Evolutionary conservation across 495 filamentous ascomycete genomes (phyloP).

Genomic region (Hypoxylon fuscum): DNA sequence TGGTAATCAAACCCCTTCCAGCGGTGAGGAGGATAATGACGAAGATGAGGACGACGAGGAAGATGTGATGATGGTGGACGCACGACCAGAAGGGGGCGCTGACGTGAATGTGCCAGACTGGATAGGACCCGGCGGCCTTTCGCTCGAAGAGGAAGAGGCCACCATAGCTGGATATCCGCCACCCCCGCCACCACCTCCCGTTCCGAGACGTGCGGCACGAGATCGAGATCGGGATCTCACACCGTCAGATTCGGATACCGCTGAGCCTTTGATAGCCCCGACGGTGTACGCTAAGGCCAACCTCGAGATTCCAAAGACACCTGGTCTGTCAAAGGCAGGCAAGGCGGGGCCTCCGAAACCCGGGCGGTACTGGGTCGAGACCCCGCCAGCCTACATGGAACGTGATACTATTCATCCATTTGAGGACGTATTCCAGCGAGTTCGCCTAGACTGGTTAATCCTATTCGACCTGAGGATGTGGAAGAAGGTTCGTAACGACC

Average conservation of each 20-base stretch:
- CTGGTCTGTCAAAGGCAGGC: slow-evolving; percentile 48
- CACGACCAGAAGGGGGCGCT: slow-evolving; percentile 58
- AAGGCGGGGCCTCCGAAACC: slow-evolving; percentile 54
- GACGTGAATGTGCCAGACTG: slow-evolving; percentile 66
- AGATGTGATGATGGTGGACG: slow-evolving; percentile 59
- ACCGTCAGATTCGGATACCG: slow-evolving; percentile 67
- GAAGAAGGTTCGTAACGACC: slow-evolving; percentile 91
- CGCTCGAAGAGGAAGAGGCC: slow-evolving; percentile 70
- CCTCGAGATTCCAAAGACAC: slow-evolving; percentile 67
- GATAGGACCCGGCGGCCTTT: slow-evolving; percentile 41
- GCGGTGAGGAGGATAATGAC: slow-evolving; percentile 56
- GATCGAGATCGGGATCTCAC: slow-evolving; percentile 66
- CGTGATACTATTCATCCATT: slow-evolving; percentile 69
- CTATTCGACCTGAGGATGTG: slow-evolving; percentile 96
- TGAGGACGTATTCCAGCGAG: slow-evolving; percentile 86
- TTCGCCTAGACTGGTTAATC: slow-evolving; percentile 93
- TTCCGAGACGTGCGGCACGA: slow-evolving; percentile 47
- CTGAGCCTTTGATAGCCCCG: slow-evolving; percentile 65
- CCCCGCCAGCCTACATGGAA: slow-evolving; percentile 69
- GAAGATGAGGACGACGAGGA: slow-evolving; percentile 61
- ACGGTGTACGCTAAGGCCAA: slow-evolving; percentile 62
- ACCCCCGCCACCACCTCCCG: slow-evolving; percentile 67
- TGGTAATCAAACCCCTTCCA: slow-evolving; percentile 45
- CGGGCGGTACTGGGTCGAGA: slow-evolving; percentile 86
- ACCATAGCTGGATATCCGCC: slow-evolving; percentile 74